Evolutionary conservation across 495 filamentous ascomycete species (phyloP).

Genomic region (Aspergillus coremiiformis): DNA sequence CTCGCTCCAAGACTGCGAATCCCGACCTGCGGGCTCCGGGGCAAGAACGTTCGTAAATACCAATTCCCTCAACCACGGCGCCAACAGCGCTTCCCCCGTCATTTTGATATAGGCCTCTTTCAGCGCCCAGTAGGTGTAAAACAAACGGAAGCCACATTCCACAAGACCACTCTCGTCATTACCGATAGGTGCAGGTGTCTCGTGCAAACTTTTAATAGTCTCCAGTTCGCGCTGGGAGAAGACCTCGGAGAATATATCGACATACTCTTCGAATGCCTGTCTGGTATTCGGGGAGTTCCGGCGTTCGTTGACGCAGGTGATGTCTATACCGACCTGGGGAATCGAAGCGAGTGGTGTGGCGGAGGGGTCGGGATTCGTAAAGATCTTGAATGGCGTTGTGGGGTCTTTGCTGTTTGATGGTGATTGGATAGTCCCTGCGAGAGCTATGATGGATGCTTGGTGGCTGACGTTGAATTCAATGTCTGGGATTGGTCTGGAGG

Average conservation of each 20-base stretch:
- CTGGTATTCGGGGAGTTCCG: constrained; percentile 38
- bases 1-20: constrained; percentile 37
- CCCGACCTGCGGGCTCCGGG: constrained; percentile 31
- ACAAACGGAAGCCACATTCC: constrained; percentile 58
- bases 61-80: constrained; percentile 64
- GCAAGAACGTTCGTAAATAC: constrained; percentile 60
- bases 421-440: constrained; percentile 43
- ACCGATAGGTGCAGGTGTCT: constrained; percentile 19
- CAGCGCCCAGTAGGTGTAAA: constrained; percentile 84
- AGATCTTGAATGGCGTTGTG: not conserved
- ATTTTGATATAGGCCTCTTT: constrained; percentile 93
- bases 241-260: constrained; percentile 73
- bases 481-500: constrained; percentile 13
- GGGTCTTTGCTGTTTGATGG: constrained; percentile 6
- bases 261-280: constrained; percentile 57
- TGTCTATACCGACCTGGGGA: constrained; percentile 54
- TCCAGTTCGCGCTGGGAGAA: constrained; percentile 54
- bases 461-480: constrained; percentile 86
- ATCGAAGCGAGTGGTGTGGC: not conserved
- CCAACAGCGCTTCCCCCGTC: constrained; percentile 80
- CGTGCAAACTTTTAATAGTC: constrained; percentile 45
- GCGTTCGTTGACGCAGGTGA: constrained; percentile 67
- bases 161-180: constrained; percentile 24
- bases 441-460: constrained; percentile 69
- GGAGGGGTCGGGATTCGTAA: constrained; percentile 9